These are phyloP conservation scores for Mortierella sp. DNA, from an alignment of 371 early-diverging fungal species.

Conservation along the genomic window DNA sequence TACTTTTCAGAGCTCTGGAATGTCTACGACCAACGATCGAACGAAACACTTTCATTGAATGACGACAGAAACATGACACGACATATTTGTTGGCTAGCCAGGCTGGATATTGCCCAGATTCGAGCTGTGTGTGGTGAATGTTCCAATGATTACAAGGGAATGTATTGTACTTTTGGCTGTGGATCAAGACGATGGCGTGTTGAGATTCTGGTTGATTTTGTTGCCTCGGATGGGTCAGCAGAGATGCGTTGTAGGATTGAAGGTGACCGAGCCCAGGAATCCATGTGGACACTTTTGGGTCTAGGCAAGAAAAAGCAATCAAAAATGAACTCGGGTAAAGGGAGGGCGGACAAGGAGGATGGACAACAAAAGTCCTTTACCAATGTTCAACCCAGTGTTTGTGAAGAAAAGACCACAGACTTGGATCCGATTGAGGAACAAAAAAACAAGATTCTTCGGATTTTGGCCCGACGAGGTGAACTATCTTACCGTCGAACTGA, in stretches of 20 bases:
- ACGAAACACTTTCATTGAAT: too few relatives aligned
- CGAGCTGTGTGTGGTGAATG: slow-evolving; percentile 35
- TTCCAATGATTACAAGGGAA: slow-evolving; percentile 25
- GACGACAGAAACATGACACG: not conserved
- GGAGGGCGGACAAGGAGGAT: too few relatives aligned
- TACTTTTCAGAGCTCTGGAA: too few relatives aligned
- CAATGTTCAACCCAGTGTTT: too few relatives aligned
- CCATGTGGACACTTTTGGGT: slow-evolving; percentile 39
- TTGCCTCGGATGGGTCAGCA: slow-evolving; percentile 27
- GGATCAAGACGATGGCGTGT: slow-evolving; percentile 27
- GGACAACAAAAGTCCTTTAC: too few relatives aligned
- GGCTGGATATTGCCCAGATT: slow-evolving; percentile 8
- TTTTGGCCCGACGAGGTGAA: slow-evolving; percentile 29
- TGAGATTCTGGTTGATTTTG: slow-evolving; percentile 25
- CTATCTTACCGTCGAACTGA: slow-evolving; percentile 10
- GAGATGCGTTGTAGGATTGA: slow-evolving; percentile 3
- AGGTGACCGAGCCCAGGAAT: slow-evolving; percentile 11
- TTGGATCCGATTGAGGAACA: slow-evolving; percentile 7
- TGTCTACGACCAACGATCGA: too few relatives aligned
- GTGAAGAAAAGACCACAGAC: not conserved
- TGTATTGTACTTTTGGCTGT: slow-evolving; percentile 23
- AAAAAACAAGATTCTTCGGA: slow-evolving; percentile 19
- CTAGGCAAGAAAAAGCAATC: not conserved
- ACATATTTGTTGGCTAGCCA: slow-evolving; percentile 26
- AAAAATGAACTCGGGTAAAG: too few relatives aligned